Percentiles rank a stretch among this genome's conserved stretches.
phyloP scores from a whole-genome alignment of 345 rosid species.

The Citrus maxima region DNA sequence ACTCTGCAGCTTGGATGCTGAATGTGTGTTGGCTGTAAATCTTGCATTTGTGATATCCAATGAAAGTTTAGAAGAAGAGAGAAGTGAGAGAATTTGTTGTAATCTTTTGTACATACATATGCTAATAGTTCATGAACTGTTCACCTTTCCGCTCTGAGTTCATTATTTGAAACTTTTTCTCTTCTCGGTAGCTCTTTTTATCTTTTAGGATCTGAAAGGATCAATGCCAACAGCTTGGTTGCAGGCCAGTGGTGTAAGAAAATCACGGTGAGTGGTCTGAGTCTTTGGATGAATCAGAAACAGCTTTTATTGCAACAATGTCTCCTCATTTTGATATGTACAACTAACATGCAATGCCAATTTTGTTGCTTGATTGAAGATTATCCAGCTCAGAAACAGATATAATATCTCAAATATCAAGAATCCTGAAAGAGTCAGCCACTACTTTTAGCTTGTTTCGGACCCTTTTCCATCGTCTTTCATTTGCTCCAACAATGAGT shows the following conservation, averaged over 20 bases:
- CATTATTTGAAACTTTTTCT: background rate
- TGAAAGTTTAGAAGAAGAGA: slow-evolving; percentile 26
- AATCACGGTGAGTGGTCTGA: background rate
- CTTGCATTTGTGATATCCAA: slow-evolving; percentile 22
- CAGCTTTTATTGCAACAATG: background rate
- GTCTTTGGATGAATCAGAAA: background rate
- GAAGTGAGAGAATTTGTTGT: slow-evolving; percentile 26
- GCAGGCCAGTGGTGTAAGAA: background rate
- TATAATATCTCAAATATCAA: slow-evolving; percentile 38
- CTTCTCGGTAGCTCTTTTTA: background rate
- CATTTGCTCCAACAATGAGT: slow-evolving; percentile 65
- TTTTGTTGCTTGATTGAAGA: background rate
- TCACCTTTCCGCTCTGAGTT: background rate
- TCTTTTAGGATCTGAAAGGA: background rate
- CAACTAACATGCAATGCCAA: background rate
- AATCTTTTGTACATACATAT: slow-evolving; percentile 40
- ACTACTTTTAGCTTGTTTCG: slow-evolving; percentile 68
- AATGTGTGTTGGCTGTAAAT: slow-evolving; percentile 36
- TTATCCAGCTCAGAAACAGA: background rate
- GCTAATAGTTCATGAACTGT: slow-evolving; percentile 7
- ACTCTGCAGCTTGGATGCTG: slow-evolving; percentile 24
- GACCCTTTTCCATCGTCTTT: slow-evolving; percentile 64
- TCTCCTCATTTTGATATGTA: background rate
- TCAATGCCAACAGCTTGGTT: background rate
- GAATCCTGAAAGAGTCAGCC: slow-evolving; percentile 70